Evolutionary conservation across 2,329 filamentous ascomycete species (phyloP).

Genomic region (Thermothelomyces thermophilus): DNA sequence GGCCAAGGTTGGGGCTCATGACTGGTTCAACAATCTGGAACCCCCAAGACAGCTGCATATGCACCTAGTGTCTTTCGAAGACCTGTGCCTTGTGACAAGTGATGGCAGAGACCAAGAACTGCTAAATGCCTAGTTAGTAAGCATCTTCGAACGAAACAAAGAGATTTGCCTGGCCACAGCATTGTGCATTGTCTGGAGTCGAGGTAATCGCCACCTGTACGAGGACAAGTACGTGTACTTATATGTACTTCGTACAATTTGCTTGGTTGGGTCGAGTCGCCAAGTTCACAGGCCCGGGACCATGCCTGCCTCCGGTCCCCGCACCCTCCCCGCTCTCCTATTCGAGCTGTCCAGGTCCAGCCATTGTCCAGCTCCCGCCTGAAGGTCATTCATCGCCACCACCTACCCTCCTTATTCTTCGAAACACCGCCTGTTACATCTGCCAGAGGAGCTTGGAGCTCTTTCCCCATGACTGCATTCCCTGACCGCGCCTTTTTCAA

Average conservation of each 20-base stretch:
- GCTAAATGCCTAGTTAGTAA: not conserved
- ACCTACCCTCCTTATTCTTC: conserved; percentile 29
- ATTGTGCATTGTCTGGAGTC: too few relatives aligned
- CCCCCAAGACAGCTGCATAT: not conserved
- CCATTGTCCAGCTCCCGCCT: conserved; percentile 21
- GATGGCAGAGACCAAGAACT: not conserved
- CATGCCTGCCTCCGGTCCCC: conserved; percentile 19
- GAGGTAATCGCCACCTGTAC: too few relatives aligned
- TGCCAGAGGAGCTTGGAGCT: conserved; percentile 34
- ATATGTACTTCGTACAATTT: too few relatives aligned
- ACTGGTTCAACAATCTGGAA: too few relatives aligned
- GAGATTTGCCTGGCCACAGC: conserved; percentile 1
- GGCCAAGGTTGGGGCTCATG: too few relatives aligned
- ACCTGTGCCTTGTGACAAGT: not conserved
- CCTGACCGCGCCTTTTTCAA: conserved; percentile 15
- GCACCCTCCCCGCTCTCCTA: conserved; percentile 19
- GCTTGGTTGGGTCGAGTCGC: conserved; percentile 16
- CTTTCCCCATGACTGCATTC: conserved; percentile 25
- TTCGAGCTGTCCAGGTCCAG: conserved; percentile 17
- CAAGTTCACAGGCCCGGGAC: conserved; percentile 3
- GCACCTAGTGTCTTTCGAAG: not conserved
- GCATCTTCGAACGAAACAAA: conserved; percentile 13
- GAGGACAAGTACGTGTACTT: too few relatives aligned
- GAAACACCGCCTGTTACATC: conserved; percentile 42
- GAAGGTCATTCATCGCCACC: conserved; percentile 25